Conservation (phyloP, 2,329 filamentous ascomycete genomes). For the Cladosporium phlei region DNA sequence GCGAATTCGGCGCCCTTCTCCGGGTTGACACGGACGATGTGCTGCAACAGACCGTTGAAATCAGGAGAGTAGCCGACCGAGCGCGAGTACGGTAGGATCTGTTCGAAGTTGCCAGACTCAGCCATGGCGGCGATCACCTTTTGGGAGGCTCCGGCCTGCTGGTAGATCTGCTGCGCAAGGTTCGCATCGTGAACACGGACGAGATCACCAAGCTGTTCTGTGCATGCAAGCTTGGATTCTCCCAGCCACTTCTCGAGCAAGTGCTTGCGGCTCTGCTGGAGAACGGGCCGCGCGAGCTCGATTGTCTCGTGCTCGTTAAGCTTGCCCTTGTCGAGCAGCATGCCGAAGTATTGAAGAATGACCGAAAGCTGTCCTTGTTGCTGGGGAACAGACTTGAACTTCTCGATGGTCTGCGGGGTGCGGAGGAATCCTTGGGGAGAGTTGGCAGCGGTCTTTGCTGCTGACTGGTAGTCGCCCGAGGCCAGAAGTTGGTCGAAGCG, state of each 20-base stretch:
- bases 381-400: conserved; percentile 81
- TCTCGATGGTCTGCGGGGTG: conserved; percentile 90
- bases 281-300: conserved; percentile 85
- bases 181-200: conserved; percentile 84
- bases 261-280: conserved; percentile 91
- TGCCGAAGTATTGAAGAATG: conserved; percentile 95
- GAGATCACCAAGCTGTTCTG: conserved; percentile 92
- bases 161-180: conserved; percentile 82
- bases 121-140: conserved; percentile 95
- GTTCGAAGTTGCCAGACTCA: conserved; percentile 93
- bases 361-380: conserved; percentile 83
- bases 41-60: conserved; percentile 84
- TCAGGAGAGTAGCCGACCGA: conserved; percentile 89
- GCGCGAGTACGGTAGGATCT: conserved; percentile 87
- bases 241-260: conserved; percentile 96
- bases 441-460: conserved; percentile 93
- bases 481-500: conserved; percentile 87
- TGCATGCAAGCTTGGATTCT: conserved; percentile 92
- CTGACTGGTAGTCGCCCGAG: conserved; percentile 75
- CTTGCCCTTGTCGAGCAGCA: conserved; percentile 90
- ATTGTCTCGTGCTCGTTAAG: conserved; percentile 92
- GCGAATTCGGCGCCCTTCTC: conserved; percentile 96
- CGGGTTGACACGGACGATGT: conserved; percentile 75
- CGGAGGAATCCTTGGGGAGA: conserved; percentile 93
- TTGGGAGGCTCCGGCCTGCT: conserved; percentile 81